These are phyloP conservation scores for Ascochyta pisi DNA, from an alignment of 2,329 filamentous ascomycete genomes.

Conservation along the genomic window DNA sequence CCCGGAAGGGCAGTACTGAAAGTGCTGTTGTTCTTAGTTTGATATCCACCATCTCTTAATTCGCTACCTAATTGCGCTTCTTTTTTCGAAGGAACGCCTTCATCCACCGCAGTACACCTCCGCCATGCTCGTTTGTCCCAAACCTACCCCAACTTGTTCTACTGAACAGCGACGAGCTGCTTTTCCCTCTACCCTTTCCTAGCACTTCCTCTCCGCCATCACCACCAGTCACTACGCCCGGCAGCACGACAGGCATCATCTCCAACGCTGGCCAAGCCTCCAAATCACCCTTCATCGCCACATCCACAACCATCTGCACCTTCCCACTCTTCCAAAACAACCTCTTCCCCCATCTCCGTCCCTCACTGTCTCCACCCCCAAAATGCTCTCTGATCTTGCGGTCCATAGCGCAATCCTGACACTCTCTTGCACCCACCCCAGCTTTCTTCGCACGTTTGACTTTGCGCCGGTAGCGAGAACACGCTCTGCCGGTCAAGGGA, in stretches of 20 bases:
- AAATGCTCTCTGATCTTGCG: not conserved
- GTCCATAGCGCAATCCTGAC: not conserved
- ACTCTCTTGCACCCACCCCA: not conserved
- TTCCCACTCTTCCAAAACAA: not conserved
- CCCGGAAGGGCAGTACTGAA: conserved; percentile 20
- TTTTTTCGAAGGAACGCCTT: not conserved
- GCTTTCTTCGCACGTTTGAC: not conserved
- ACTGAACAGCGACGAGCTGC: not conserved
- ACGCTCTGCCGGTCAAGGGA: not conserved
- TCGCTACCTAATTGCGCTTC: not conserved
- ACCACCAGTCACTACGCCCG: not conserved
- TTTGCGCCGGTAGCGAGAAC: not conserved
- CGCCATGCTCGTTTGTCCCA: too few species aligned
- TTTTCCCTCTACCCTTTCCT: not conserved
- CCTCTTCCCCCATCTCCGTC: not conserved
- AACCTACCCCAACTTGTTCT: too few species aligned
- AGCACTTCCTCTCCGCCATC: not conserved
- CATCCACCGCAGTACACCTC: not conserved
- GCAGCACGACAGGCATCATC: not conserved
- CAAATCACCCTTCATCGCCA: not conserved
- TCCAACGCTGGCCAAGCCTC: not conserved
- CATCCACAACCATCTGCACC: too few species aligned
- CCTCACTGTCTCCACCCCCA: not conserved
- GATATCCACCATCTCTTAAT: not conserved
- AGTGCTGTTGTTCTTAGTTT: too few species aligned